Percentiles rank a stretch among this genome's conserved stretches.
Conservation (phyloP, 768 basidiomycete species). For the Lactifluus volemus region DNA sequence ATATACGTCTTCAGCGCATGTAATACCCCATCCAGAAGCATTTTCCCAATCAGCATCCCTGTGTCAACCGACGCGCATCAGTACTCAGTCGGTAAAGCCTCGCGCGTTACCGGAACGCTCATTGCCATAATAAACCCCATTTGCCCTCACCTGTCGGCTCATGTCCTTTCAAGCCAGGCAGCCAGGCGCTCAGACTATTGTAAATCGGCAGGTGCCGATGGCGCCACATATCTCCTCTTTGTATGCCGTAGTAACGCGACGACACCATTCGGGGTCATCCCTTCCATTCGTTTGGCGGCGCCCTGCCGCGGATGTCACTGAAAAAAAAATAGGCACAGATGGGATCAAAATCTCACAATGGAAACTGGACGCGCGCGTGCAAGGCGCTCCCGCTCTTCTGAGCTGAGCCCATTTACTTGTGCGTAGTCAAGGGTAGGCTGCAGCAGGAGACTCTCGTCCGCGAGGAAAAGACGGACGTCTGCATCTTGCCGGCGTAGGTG, state of each 20-base stretch:
- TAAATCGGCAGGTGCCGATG: not conserved
- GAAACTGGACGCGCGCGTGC: slow-evolving; percentile 53
- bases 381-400: slow-evolving; percentile 65
- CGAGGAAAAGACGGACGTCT: slow-evolving; percentile 63
- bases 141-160: slow-evolving; percentile 1
- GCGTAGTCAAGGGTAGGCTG: slow-evolving; percentile 66
- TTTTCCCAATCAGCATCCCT: slow-evolving; percentile 1
- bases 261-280: slow-evolving; percentile 79
- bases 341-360: slow-evolving; percentile 37
- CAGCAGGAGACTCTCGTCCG: slow-evolving; percentile 65
- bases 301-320: slow-evolving; percentile 41
- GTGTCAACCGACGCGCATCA: slow-evolving; percentile 2
- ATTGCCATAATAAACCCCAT: slow-evolving; percentile 7
- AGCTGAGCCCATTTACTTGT: slow-evolving; percentile 57
- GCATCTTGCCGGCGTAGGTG: slow-evolving; percentile 66
- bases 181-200: not conserved
- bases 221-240: slow-evolving; percentile 26
- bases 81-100: slow-evolving; percentile 4
- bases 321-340: not conserved
- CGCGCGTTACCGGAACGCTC: not conserved
- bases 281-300: slow-evolving; percentile 89
- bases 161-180: not conserved
- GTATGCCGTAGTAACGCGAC: slow-evolving; percentile 61
- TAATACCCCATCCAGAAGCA: slow-evolving; percentile 9
- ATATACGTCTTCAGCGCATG: slow-evolving; percentile 3